These are phyloP conservation scores for Zygnema cylindricum DNA, from an alignment of 139 green algal species.

Conservation along the genomic window DNA sequence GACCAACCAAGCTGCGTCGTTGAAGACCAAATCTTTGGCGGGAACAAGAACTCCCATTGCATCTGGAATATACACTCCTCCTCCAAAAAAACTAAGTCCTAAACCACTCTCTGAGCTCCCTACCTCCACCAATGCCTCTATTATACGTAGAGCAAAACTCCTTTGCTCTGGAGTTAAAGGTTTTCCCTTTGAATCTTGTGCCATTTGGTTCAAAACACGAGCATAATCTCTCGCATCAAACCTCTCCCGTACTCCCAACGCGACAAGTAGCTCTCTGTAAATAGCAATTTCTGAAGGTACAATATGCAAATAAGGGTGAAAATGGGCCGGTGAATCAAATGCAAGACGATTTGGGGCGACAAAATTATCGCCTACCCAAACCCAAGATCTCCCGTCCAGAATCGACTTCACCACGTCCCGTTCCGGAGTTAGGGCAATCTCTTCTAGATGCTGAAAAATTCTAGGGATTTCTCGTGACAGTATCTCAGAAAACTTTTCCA, in stretches of 20 bases:
- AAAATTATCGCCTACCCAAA: slow-evolving; percentile 67
- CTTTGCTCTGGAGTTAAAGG: slow-evolving; percentile 42
- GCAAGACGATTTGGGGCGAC: slow-evolving; percentile 36
- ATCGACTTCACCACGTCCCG: slow-evolving; percentile 23
- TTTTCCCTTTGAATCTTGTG: slow-evolving; percentile 13
- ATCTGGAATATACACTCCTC: slow-evolving; percentile 65
- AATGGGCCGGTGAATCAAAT: slow-evolving; percentile 55
- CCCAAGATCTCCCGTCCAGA: slow-evolving; percentile 44
- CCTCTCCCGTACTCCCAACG: slow-evolving; percentile 47
- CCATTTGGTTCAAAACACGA: slow-evolving; percentile 26
- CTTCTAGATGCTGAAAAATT: slow-evolving; percentile 38
- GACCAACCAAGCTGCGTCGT: slow-evolving; percentile 73
- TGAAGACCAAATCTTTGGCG: slow-evolving; percentile 66
- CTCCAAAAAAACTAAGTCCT: neutral
- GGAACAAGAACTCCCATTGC: slow-evolving; percentile 61
- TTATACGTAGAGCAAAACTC: slow-evolving; percentile 17
- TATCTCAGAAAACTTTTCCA: neutral
- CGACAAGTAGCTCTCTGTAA: slow-evolving; percentile 26
- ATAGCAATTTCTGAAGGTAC: slow-evolving; percentile 58
- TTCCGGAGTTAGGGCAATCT: neutral
- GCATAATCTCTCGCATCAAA: slow-evolving; percentile 43
- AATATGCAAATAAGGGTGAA: slow-evolving; percentile 65
- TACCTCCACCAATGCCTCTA: slow-evolving; percentile 47
- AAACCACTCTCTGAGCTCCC: neutral
- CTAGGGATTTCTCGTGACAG: slow-evolving; percentile 11